Base-by-base conservation (phyloP, 495 filamentous ascomycete species). In the Penicillium maclennaniae region DNA sequence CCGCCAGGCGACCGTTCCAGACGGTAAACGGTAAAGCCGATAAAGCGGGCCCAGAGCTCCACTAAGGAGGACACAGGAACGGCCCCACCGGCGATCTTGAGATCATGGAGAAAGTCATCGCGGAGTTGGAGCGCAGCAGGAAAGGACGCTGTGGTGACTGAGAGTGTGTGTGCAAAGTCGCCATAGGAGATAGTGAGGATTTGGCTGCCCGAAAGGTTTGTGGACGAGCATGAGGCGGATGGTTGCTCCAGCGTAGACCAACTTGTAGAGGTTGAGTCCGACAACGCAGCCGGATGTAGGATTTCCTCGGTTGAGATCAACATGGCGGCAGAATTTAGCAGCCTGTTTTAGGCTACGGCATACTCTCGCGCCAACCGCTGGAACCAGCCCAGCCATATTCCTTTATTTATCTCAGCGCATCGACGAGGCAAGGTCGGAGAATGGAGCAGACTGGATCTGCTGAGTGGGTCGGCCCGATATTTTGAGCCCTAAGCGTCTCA, bases 1-100 rank as follows among this genome's bases (percentile, higher is more conserved):
- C 38, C 37, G 25, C 17, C 17, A 19, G 36, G 37, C 17, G 48
- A 51, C 16, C 28, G 37, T 31, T 51, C 41, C 19, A 52, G 28
- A 17, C 49, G 49, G 28, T 45, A 14, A n/a, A 52, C 49, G 26
- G 49, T 52, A 43, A 52, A 52, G 27, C 49, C 49, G 21, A 52
- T 23, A 38, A 52, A 52, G 42, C 49, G 49, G 39, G 49, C 49
- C 44, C 51, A 54, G 19, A 52, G 49, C 41, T 52, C 49, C 49
- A 52, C 40, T 26, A 45, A 36, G 16, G 49, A 52, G n/a, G 49
- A 34, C 20, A 44, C 7, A 20, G 40, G 7, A 20, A 45, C 49
- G 39, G 49, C 49, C 49, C 49, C 49, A 52, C 49, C 49, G 23
- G 49, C 49, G 26, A 38, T 43, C 25, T 52, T 36, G n/a, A 52